A percentile compares a stretch with the other conserved stretches of the same genome.
Conservation (phyloP, 768 basidiomycete species). For the Mycena rosella region DNA sequence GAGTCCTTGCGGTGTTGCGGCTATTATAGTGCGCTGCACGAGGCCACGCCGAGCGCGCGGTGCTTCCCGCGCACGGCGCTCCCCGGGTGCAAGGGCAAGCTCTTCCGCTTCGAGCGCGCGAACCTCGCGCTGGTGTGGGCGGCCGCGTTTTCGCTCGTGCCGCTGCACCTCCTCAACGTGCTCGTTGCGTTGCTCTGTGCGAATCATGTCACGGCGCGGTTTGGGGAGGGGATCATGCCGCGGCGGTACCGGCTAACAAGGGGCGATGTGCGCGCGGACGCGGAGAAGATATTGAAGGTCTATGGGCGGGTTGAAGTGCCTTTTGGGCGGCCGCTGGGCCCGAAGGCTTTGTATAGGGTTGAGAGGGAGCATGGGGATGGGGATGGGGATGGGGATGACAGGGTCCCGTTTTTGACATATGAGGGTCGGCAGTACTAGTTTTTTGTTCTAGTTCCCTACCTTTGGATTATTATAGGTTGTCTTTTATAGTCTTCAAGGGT, state of each 20-base stretch:
- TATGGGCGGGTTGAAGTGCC: background rate
- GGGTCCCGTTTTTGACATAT: slow-evolving; percentile 25
- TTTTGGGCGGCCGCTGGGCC: background rate
- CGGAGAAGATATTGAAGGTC: slow-evolving; percentile 47
- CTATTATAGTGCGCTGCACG: slow-evolving; percentile 71
- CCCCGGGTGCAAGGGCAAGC: slow-evolving; percentile 75
- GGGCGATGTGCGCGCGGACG: slow-evolving; percentile 59
- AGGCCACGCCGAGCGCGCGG: slow-evolving; percentile 64
- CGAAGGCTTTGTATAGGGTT: slow-evolving; percentile 35
- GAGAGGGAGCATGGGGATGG: slow-evolving; percentile 39
- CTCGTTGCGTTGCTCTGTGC: slow-evolving; percentile 71
- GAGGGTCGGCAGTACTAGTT: slow-evolving; percentile 18
- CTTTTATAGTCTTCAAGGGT: no score
- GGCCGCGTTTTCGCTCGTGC: slow-evolving; percentile 67
- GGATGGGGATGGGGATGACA: slow-evolving; percentile 33
- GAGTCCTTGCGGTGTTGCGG: slow-evolving; percentile 76
- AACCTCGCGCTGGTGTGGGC: slow-evolving; percentile 63
- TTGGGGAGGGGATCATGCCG: slow-evolving; percentile 76
- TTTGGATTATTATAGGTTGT: background rate
- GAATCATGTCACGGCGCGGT: slow-evolving; percentile 72
- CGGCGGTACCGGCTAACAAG: slow-evolving; percentile 66
- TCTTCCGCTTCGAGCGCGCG: slow-evolving; percentile 65
- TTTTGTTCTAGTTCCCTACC: no score
- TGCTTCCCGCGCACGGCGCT: slow-evolving; percentile 74
- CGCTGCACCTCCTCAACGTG: slow-evolving; percentile 72